A percentile compares a stretch with the other conserved stretches of the same genome.
phyloP scores from a whole-genome alignment of 192 early-diverging fungal genomes.

The Spizellomyces sp. region DNA sequence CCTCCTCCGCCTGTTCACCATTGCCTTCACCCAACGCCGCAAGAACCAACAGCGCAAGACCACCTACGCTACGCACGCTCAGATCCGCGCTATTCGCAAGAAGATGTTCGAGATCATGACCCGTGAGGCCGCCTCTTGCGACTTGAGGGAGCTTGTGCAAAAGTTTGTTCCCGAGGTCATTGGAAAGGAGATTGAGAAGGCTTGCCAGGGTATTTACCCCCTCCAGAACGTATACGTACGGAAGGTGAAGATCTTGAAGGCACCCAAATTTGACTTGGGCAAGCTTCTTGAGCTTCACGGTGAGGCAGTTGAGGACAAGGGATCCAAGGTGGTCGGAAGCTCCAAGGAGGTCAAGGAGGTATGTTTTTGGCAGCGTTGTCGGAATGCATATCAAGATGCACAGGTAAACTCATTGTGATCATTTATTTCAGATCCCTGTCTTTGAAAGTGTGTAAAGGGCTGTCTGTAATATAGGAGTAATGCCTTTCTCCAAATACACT shows the following conservation, averaged over 20 bases:
- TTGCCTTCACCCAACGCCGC: conserved; percentile 96
- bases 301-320: conserved; percentile 75
- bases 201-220: conserved; percentile 96
- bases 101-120: conserved; percentile 99
- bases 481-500: background rate
- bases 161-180: conserved; percentile 98
- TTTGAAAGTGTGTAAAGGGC: conserved; percentile 35
- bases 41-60: conserved; percentile 96
- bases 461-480: background rate
- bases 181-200: conserved; percentile 97
- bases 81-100: conserved; percentile 98
- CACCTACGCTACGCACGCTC: conserved; percentile 94
- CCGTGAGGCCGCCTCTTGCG: conserved; percentile 78
- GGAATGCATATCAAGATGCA: background rate
- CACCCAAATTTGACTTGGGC: conserved; percentile 92
- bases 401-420: background rate
- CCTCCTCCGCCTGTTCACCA: conserved; percentile 94
- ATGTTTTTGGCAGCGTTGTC: background rate
- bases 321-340: conserved; percentile 74
- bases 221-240: conserved; percentile 94
- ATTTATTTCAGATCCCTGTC: conserved; percentile 31
- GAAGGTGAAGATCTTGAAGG: conserved; percentile 99
- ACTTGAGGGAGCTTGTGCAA: conserved; percentile 93
- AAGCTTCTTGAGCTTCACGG: conserved; percentile 98
- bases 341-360: conserved; percentile 84